Evolutionary conservation across 345 rosid species (phyloP), one percentile per base, ranked within the genome.

Genomic region (Populus tremula): DNA sequence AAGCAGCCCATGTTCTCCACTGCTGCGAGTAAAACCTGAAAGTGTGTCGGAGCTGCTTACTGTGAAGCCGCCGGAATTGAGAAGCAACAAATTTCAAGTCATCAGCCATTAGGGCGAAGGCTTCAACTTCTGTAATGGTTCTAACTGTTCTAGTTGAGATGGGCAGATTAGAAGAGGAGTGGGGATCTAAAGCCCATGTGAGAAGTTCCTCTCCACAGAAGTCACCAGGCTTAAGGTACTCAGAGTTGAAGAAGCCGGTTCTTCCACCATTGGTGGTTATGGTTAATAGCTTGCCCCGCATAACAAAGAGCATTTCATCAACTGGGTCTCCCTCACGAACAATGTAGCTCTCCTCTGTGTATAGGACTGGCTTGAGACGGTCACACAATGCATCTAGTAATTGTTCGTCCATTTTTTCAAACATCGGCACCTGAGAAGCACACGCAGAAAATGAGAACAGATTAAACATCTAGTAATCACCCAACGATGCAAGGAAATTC

Each of bases 1-100:
- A 90, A 68, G 99, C 98, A 3, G 97, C 99, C 99, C 98, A 92
- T 5, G 94, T 86, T 87, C 92, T 86, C 99, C 99, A 93, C 62
- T 93, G 98, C 74, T 86, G 93, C 0, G 98, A 95, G 84, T 93
- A 91, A 85, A 89, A 87, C 81, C 97, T 88, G 82, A 92, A 92
- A 2, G 96, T 86, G 79, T 91, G 98, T 67, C 92, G 90, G 39
- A 95, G 88, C 83, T 93, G 94, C 88, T 91, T 95, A 77, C 98
- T 92, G 83, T 90, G 92, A 50, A 95, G 97, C 75, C 94, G 87
- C 31, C 97, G 87, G 86, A 92, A 92, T 41, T 95, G 96, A 35
- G 98, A 88, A 1, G 94, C 99, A 0, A 95, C 94, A 25, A 89
- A 87, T 69, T 92, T 95, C 80, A 95, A 85, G 85, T 93, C 98